Evolutionary conservation across 2,329 filamentous ascomycete genomes (phyloP).

Genomic region (Exophiala mesophila): DNA sequence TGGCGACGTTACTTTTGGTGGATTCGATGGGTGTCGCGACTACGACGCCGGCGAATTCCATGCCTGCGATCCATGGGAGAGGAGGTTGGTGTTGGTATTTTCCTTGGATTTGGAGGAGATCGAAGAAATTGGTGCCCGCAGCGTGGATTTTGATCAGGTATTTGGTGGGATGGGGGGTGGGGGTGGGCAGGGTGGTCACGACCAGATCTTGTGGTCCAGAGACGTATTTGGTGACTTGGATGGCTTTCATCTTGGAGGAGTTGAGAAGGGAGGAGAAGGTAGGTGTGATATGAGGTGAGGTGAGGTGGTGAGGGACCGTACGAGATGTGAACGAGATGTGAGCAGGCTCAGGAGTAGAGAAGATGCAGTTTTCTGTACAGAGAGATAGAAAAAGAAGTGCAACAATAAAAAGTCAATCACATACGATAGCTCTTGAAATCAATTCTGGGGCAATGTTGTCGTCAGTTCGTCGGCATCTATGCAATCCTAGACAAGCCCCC

Average conservation of each 20-base stretch:
- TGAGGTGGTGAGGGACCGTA: no score
- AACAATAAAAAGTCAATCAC: no score
- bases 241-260: constrained; percentile 28
- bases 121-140: constrained; percentile 92
- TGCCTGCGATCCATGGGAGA: constrained; percentile 81
- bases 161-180: constrained; percentile 63
- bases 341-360: no score
- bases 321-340: no score
- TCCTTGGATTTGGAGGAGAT: constrained; percentile 88
- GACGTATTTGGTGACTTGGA: constrained; percentile 28
- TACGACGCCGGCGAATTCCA: constrained; percentile 79
- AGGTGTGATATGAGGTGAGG: no score
- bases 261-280: no score
- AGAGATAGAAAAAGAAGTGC: no score
- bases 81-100: constrained; percentile 92
- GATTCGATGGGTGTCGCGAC: constrained; percentile 55
- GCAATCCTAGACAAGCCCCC: no score
- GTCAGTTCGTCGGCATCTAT: no score
- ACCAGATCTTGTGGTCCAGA: constrained; percentile 75
- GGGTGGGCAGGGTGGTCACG: constrained; percentile 70
- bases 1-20: constrained; percentile 24
- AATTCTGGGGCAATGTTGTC: no score
- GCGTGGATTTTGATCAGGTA: constrained; percentile 86
- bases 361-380: no score
- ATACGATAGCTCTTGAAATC: no score